Base-by-base conservation (phyloP, 495 filamentous ascomycete genomes). In the Penicillium cinerascens region DNA sequence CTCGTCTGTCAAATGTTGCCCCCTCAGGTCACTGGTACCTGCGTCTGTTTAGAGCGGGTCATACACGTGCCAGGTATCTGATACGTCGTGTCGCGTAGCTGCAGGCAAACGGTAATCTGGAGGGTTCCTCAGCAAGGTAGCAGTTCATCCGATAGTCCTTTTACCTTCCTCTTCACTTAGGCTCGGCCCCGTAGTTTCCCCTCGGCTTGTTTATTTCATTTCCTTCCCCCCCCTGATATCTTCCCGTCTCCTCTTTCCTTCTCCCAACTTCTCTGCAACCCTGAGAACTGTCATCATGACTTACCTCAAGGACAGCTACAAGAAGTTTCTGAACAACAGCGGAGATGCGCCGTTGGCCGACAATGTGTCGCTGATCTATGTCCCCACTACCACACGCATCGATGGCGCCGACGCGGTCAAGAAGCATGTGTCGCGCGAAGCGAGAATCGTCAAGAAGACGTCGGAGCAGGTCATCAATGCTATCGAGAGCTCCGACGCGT, bases 361-460 rank as follows among this genome's bases (percentile, higher is more conserved):
- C 43, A 77, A 88, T 69, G 87, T 89, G 51, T 83, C 91, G 37
- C 75, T 95, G 63, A 83, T 92, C 74, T 98, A 97, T 76, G 87
- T 97, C 66, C 87, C 93, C 42, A 92, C 90, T n/a, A 84, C 89
- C 26, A 87, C 86, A 27, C 84, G 82, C 54, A 71, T 92, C 57
- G 80, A 81, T 45, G 81, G 86, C 47, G 55, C 85, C 20, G 77
- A 84, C 40, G 81, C 85, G 21, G 89, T 97, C 61, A 67, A 89
- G 65, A 88, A 86, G 70, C 92, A 97, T 70, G 67, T 96, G 47
- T 71, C 66, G 51, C 77, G 78, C 27, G 80, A 91, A 63, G 70
- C 76, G 21, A 81, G 78, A 51, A 78, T 86, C 62, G 63, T 73
- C 52, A 89, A 87, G 72, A 95, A 88, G 76, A 89, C 87, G 64